Conservation (phyloP, 176 grass and related monocot genomes). For the Aegilops speltoides region DNA sequence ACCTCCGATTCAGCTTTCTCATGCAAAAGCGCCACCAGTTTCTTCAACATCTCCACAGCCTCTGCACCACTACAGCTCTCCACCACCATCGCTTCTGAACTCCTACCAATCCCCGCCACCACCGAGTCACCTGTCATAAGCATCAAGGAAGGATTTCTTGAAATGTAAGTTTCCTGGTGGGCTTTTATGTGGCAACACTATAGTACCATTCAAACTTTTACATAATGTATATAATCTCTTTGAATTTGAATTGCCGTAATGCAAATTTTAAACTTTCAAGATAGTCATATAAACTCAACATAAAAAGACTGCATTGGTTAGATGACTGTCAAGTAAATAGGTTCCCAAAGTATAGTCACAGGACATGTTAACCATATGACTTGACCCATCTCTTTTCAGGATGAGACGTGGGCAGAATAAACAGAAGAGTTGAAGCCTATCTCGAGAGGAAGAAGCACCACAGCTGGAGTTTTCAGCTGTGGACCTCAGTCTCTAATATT, state of each 20-base stretch:
- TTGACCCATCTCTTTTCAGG: slow-evolving; percentile 31
- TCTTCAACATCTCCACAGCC: slow-evolving; percentile 20
- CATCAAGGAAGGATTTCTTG: neutral
- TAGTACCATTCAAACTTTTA: neutral
- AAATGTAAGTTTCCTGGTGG: slow-evolving; percentile 33
- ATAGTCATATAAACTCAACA: neutral
- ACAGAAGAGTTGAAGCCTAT: neutral
- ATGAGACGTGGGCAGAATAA: slow-evolving; percentile 13
- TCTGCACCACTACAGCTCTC: slow-evolving; percentile 35
- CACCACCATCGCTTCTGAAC: slow-evolving; percentile 37
- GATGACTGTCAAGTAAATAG: neutral
- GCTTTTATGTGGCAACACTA: neutral
- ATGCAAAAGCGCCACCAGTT: slow-evolving; percentile 36
- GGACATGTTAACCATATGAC: neutral
- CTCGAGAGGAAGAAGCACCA: neutral
- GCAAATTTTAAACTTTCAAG: neutral
- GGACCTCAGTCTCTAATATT: neutral
- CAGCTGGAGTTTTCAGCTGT: neutral
- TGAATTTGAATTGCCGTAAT: neutral
- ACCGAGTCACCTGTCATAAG: slow-evolving; percentile 27
- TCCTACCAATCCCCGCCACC: slow-evolving; percentile 22
- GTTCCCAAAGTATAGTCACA: neutral
- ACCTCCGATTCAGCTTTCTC: slow-evolving; percentile 25
- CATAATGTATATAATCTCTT: neutral
- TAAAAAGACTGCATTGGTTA: neutral